phyloP scores from a whole-genome alignment of 768 basidiomycete species.

The Coprinopsis cinerea region DNA sequence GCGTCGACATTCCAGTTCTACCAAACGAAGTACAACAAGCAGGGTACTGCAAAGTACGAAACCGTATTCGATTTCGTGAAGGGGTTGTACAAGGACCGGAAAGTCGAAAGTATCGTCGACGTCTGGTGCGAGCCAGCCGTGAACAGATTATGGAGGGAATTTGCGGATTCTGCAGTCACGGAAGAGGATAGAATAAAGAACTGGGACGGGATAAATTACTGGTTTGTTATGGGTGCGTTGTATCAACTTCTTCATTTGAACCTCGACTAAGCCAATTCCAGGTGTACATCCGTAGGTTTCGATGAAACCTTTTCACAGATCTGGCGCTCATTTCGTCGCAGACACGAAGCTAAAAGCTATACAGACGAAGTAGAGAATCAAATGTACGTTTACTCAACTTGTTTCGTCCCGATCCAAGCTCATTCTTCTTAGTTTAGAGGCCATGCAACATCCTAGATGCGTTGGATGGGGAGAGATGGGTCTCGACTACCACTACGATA shows the following conservation, averaged over 20 bases:
- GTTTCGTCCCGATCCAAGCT: neutral
- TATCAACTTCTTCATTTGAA: neutral
- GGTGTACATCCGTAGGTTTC: conserved; percentile 67
- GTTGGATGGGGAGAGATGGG: conserved; percentile 91
- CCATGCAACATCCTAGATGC: conserved; percentile 74
- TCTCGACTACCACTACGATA: conserved; percentile 79
- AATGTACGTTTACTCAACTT: conserved; percentile 39
- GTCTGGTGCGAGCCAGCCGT: conserved; percentile 85
- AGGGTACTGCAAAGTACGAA: conserved; percentile 25
- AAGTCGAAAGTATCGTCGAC: conserved; percentile 67
- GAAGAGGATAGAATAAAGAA: conserved; percentile 37
- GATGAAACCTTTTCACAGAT: neutral
- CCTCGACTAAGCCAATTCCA: conserved; percentile 19
- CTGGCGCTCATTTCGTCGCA: conserved; percentile 17
- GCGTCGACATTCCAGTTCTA: conserved; percentile 67
- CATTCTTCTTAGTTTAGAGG: conserved; percentile 47
- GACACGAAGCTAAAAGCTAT: conserved; percentile 71
- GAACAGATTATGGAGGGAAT: conserved; percentile 48
- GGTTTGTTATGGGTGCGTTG: conserved; percentile 73
- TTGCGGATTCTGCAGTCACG: conserved; percentile 65
- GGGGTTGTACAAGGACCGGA: conserved; percentile 50
- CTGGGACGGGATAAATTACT: conserved; percentile 73
- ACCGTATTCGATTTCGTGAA: conserved; percentile 67
- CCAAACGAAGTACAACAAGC: conserved; percentile 51
- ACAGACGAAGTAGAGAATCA: conserved; percentile 60